Evolutionary conservation across 495 filamentous ascomycete species (phyloP).

Genomic region (Copromyces sp.): DNA sequence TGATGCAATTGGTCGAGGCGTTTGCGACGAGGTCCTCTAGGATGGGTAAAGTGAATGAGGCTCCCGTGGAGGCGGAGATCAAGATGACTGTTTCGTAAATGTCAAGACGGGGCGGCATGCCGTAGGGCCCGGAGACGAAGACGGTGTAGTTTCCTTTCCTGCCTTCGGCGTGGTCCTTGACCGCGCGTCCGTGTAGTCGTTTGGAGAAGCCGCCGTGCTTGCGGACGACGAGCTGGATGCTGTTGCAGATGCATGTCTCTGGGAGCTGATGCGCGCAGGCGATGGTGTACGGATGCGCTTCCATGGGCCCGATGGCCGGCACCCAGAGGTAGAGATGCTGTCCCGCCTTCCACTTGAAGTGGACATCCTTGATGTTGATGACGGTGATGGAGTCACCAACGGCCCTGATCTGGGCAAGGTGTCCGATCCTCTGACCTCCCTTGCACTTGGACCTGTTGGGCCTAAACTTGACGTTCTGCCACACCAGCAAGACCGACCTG

Average conservation of each 20-base stretch:
- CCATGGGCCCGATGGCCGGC: constrained; percentile 55
- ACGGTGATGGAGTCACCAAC: constrained; percentile 54
- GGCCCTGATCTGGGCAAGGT: constrained; percentile 52
- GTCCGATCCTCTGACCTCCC: constrained; percentile 34
- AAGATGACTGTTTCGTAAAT: constrained; percentile 50
- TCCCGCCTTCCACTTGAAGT: constrained; percentile 63
- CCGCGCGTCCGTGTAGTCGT: constrained; percentile 53
- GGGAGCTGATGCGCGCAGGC: constrained; percentile 38
- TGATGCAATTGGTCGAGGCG: constrained; percentile 42
- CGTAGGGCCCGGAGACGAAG: constrained; percentile 49
- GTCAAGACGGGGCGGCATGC: constrained; percentile 44
- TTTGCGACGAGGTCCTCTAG: constrained; percentile 42
- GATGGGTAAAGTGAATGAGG: constrained; percentile 46
- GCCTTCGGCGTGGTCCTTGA: constrained; percentile 30
- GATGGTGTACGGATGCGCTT: constrained; percentile 80
- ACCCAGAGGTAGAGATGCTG: constrained; percentile 72
- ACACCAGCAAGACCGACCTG: constrained; percentile 41
- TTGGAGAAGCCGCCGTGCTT: constrained; percentile 62
- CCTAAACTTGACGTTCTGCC: constrained; percentile 50
- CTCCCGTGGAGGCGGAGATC: constrained; percentile 48
- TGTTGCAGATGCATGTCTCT: constrained; percentile 41
- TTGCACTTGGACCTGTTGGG: constrained; percentile 28
- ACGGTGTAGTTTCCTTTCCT: constrained; percentile 30
- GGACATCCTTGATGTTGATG: constrained; percentile 57
- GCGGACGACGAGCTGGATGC: constrained; percentile 63